Conservation (phyloP, 495 filamentous ascomycete genomes). For the Xylaria intraflava region DNA sequence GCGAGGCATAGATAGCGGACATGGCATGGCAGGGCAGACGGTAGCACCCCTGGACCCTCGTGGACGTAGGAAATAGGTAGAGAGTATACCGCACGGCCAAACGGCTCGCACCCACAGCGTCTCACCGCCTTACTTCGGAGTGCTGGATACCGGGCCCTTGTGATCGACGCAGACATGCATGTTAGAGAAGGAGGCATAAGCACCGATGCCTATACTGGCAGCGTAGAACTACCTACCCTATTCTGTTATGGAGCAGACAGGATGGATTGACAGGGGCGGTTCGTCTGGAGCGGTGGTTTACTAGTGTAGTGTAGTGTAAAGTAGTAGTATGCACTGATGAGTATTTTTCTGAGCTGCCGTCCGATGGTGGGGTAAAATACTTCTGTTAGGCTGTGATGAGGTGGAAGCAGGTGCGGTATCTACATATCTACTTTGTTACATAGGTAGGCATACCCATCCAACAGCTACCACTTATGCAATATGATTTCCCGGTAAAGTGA, state of each 20-base stretch:
- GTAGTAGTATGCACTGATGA: too few species aligned
- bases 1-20: too few species aligned
- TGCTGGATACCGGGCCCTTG: conserved; percentile 8
- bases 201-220: conserved; percentile 10
- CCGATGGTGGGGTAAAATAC: too few species aligned
- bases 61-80: neutral
- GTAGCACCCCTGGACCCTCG: neutral
- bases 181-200: conserved; percentile 12
- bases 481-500: too few species aligned
- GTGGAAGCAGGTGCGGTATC: too few species aligned
- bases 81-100: conserved; percentile 4
- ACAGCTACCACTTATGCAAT: too few species aligned
- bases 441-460: too few species aligned
- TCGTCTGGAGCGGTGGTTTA: too few species aligned
- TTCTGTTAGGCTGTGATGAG: too few species aligned
- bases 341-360: too few species aligned
- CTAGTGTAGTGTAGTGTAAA: too few species aligned
- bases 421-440: too few species aligned
- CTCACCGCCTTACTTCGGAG: conserved; percentile 11
- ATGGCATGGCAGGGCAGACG: neutral
- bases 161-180: conserved; percentile 10
- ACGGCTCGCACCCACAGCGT: conserved; percentile 13
- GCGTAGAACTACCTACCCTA: neutral
- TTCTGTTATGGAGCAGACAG: neutral
- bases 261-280: conserved; percentile 8